Base-by-base conservation (phyloP, 495 filamentous ascomycete species). In the Tuber indicum region DNA sequence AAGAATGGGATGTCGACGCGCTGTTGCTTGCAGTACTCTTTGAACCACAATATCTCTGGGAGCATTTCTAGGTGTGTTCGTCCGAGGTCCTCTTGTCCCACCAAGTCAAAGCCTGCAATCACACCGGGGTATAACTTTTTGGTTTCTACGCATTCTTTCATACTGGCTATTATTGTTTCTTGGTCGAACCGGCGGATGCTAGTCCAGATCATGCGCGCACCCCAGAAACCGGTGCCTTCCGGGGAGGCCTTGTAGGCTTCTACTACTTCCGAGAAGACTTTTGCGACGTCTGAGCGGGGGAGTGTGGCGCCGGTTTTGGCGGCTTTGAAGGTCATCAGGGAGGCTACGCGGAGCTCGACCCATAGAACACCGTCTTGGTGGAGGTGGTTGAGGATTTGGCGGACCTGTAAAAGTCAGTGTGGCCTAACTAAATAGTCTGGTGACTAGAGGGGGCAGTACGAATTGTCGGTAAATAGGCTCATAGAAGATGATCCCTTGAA, bases 1-100 rank as follows among this genome's bases (percentile, higher is more conserved):
- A 95, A 96, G 85, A 97, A 96, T 4, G 96, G 96, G n/a, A 99
- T 91, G 39, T 96, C 89, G 44, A 97, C 87, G 12, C 87, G 90
- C 82, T 93, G 90, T 81, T 92, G 88, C 17, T 88, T 88, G 83
- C 94, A 98, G 73, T 89, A 88, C 82, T 95, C 95, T 49, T 90
- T 90, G 86, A 98, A 98, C 93, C 93, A 97, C 81, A 98, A 94
- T 1, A 98, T 85, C 74, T 96, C 88, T 0, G 94, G 94, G 0
- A 93, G 88, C 3, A 96, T 86, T 79, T 94, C 91, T 43, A 87
- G 87, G 14, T 97, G 89, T 1, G 93, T 86, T 58, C 92, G 87
- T 9, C 94, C 94, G 8, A 86, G 81, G 79, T 95, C 91, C 86
- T 97, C 96, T 84, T 93, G 91, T 1, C 93, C 94, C 16, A 96